phyloP scores from a whole-genome alignment of 1,284 basidiomycete genomes.

The Ganoderma resinaceum region DNA sequence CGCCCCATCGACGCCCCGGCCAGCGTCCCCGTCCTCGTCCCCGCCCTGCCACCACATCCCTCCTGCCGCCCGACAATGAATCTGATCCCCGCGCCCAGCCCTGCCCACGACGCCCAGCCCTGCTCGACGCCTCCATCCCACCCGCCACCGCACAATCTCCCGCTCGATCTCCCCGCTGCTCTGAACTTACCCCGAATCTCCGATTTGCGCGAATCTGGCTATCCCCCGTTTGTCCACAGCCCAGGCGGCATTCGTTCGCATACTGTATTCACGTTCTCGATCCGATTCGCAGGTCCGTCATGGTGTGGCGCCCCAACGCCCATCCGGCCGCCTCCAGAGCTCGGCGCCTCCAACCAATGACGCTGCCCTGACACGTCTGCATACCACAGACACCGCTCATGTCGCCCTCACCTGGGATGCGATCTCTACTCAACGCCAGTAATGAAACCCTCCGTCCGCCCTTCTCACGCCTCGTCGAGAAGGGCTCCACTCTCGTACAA shows the following conservation, averaged over 20 bases:
- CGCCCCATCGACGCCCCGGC: background rate
- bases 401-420: background rate
- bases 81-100: background rate
- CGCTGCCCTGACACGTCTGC: constrained; percentile 2
- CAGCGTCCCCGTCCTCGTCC: constrained; percentile 8
- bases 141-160: constrained; percentile 18
- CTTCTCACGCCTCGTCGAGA: background rate
- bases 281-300: constrained; percentile 1
- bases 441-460: background rate
- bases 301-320: background rate
- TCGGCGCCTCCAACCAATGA: background rate
- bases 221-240: constrained; percentile 17
- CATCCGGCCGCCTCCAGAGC: constrained; percentile 1
- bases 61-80: background rate
- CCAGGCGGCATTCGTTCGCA: background rate
- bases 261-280: constrained; percentile 9
- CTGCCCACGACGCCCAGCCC: background rate
- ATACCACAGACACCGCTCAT: constrained; percentile 6
- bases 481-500: background rate
- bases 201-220: constrained; percentile 23
- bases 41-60: background rate
- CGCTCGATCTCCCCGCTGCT: constrained; percentile 21
- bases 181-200: constrained; percentile 23
- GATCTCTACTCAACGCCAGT: constrained; percentile 3
- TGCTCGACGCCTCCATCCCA: background rate